phyloP scores from a whole-genome alignment of 208 protist genomes.

The Wallacemonas sp. region DNA sequence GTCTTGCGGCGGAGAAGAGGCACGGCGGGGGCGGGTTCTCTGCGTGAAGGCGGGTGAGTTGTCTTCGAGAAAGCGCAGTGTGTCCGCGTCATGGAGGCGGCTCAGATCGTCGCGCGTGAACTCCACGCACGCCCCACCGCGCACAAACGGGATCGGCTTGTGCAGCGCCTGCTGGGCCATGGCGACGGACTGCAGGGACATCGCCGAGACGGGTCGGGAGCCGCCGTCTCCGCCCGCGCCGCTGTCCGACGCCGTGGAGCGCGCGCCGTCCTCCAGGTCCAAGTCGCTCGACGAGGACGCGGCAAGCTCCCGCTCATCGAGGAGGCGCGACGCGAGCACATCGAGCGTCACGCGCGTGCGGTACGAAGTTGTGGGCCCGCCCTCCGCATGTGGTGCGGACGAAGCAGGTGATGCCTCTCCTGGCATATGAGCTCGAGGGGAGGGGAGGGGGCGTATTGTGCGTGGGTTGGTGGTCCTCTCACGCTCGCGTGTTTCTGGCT shows the following conservation, averaged over 20 bases:
- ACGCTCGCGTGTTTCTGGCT: no score
- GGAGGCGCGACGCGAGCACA: slow-evolving; percentile 41
- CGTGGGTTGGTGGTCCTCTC: no score
- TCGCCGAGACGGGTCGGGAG: not conserved
- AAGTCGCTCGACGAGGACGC: slow-evolving; percentile 16
- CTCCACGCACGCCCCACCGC: slow-evolving; percentile 42
- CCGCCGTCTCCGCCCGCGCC: not conserved
- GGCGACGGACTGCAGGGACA: slow-evolving; percentile 51
- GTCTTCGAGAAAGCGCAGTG: slow-evolving; percentile 54
- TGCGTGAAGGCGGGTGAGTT: slow-evolving; percentile 46
- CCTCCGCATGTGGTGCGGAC: not conserved
- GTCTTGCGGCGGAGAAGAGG: not conserved
- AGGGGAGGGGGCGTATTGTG: no score
- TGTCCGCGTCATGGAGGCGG: slow-evolving; percentile 54
- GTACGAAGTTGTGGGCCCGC: not conserved
- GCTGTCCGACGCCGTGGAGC: not conserved
- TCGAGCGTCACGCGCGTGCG: slow-evolving; percentile 22
- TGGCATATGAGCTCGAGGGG: no score
- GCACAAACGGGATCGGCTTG: slow-evolving; percentile 45
- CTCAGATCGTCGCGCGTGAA: slow-evolving; percentile 63
- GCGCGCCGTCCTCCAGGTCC: not conserved
- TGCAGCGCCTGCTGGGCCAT: slow-evolving; percentile 53
- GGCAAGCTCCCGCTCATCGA: slow-evolving; percentile 26
- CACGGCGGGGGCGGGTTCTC: slow-evolving; percentile 20
- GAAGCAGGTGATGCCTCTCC: not conserved